Base-by-base conservation (phyloP, 2,329 filamentous ascomycete species). In the Blastomyces emzantsi region DNA sequence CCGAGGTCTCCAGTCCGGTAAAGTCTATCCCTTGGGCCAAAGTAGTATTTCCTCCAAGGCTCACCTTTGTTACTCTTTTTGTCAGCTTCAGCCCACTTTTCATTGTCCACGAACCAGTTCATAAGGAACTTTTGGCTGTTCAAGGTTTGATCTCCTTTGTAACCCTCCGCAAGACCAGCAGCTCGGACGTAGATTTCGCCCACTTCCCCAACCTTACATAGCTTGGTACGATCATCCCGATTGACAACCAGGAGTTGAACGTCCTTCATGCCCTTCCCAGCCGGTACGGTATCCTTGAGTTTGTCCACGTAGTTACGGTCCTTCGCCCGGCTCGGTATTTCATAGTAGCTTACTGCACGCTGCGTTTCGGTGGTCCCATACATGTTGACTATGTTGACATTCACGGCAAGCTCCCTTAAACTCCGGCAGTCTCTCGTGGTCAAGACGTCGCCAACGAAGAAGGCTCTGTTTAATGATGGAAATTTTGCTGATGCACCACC, bases 381-480 rank as follows among this genome's bases (percentile, higher is more conserved):
- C 86, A 93, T 89, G 76, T 92, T 93, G 67, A 91, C 82, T 65
- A 96, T 92, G 66, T 82, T 82, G 64, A 85, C 86, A 66, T 93
- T 92, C 0, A 83, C 81, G 0, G 89, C 92, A 47, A 97, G 82
- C 56, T 85, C 82, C 64, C 90, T 89, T n/a, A 97, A 80, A 30
- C 83, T 82, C 52, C 82, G 81, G 76, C 90, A 95, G 70, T 97
- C 93, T 71, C 86, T 83, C 72, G 87, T 96, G 66, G 91, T 95
- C 58, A 97, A 76, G 43, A 97, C 81, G 72, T 97, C 93, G 41
- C 94, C 94, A 0, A 97, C 93, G 66, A 93, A 97, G 80, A 97
- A 93, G 22, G 87, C 91, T 64, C 86, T 82, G 64, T 88, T 82
- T n/a, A 97, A 80, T 15, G 83, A 81, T 1, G 90, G 88, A 71